Base-by-base conservation (phyloP, 495 filamentous ascomycete species). In the Hapsidospora chrysogenum region DNA sequence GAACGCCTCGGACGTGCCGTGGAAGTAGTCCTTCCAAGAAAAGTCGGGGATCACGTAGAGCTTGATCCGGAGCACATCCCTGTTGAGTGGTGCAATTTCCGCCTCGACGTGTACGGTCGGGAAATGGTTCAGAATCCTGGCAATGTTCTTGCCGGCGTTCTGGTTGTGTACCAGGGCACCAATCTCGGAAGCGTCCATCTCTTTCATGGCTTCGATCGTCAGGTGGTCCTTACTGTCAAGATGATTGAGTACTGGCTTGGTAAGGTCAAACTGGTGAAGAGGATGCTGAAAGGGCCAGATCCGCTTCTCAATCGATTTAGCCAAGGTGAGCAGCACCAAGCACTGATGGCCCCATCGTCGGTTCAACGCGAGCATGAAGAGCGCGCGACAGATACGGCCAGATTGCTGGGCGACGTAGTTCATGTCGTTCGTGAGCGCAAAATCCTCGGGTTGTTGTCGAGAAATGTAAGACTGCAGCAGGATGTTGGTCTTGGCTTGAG, bases 281-380 rank as follows among this genome's bases (percentile, higher is more conserved):
- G 92, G 92, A 49, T 96, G 89, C 46, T 95, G 79, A 46, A 80
- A 92, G 1, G 84, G 72, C 89, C 89, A 99, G 9, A 93, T 68
- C 21, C 82, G 78, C 55, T 81, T 92, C 57, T 99, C 89, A 42
- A 99, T 93, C 1, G 86, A 92, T 54, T 94, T 93, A 56, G 87
- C 87, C 36, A 99, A 58, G 4, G 80, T 83, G 31, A 94, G 53
- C 27, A 99, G 57, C 7, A 96, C 82, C 15, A 86, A 66, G 45
- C 89, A 96, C 49, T 96, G 83, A 43, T 89, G 74, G 6, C 89
- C 89, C 89, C 89, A 99, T 38, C 80, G 68, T 25, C 92, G 64
- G 47, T 94, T 95, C 33, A 99, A 57, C 2, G 89, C 86, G 44
- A 96, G 92, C 82, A 94, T 92, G 56, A 99, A 99, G 5, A 99